Percentiles rank a stretch among this genome's conserved stretches.
Conservation (phyloP, 2,329 filamentous ascomycete species). For the Calonectria pauciramosa region DNA sequence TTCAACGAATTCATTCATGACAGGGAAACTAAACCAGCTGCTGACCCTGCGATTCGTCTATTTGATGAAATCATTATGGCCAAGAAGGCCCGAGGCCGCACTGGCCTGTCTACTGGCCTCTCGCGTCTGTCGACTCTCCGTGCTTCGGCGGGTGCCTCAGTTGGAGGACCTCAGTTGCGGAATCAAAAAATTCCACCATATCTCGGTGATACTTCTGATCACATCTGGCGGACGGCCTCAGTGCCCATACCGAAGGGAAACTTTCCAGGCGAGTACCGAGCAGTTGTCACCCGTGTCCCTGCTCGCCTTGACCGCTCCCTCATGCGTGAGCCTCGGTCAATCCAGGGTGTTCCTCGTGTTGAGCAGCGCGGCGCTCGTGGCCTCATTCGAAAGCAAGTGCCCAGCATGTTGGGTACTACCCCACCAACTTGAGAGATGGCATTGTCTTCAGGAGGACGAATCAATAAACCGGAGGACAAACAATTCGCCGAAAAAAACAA, state of each 20-base stretch:
- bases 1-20: constrained; percentile 91
- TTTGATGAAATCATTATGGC: constrained; percentile 89
- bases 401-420: constrained; percentile 60
- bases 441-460: background rate
- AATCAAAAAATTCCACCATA: constrained; percentile 68
- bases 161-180: constrained; percentile 54
- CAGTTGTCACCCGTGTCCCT: constrained; percentile 76
- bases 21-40: constrained; percentile 74
- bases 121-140: constrained; percentile 73
- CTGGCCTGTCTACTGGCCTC: constrained; percentile 75
- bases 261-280: constrained; percentile 73
- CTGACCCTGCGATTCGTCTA: constrained; percentile 77
- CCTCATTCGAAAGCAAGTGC: constrained; percentile 69
- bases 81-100: constrained; percentile 77
- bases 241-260: constrained; percentile 72
- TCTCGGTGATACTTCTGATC: constrained; percentile 80
- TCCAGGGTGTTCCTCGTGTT: constrained; percentile 84
- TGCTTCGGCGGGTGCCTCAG: constrained; percentile 66
- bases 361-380: constrained; percentile 65
- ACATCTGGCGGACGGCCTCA: constrained; percentile 81
- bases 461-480: background rate
- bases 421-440: constrained; percentile 51
- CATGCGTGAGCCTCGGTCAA: constrained; percentile 92
- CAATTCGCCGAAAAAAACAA: background rate
- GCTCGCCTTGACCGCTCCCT: constrained; percentile 86